phyloP scores from a whole-genome alignment of 179 eudicot species.

The Beta lomatogona region DNA sequence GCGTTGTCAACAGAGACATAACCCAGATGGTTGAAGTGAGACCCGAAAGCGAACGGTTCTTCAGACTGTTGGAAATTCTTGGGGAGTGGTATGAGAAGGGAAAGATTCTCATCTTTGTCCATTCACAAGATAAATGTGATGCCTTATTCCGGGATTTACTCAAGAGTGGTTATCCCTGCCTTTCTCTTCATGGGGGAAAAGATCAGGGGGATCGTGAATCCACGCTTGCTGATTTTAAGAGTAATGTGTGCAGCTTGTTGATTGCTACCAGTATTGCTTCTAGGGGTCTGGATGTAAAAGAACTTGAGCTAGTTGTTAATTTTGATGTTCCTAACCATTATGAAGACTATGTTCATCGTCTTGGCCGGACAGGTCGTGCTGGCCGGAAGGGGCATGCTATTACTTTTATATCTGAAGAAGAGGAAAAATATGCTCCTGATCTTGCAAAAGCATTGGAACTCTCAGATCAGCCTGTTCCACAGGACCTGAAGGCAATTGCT shows the following conservation, averaged over 20 bases:
- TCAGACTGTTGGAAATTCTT: conserved; percentile 76
- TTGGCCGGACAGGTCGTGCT: conserved; percentile 96
- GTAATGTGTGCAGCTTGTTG: conserved; percentile 87
- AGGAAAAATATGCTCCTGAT: conserved; percentile 80
- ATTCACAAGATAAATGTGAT: conserved; percentile 85
- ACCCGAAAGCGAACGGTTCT: conserved; percentile 78
- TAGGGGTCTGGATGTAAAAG: conserved; percentile 93
- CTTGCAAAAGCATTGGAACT: conserved; percentile 79
- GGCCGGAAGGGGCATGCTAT: conserved; percentile 90
- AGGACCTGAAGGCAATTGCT: conserved; percentile 80
- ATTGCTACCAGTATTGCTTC: conserved; percentile 95
- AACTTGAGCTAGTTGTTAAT: conserved; percentile 84
- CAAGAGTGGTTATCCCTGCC: conserved; percentile 85
- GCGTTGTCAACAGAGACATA: conserved; percentile 96
- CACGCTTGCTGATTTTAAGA: conserved; percentile 87
- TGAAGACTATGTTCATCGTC: conserved; percentile 94
- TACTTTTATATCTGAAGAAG: conserved; percentile 81
- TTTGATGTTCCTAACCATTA: conserved; percentile 90
- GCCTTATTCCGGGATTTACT: conserved; percentile 70
- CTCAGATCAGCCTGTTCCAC: conserved; percentile 84
- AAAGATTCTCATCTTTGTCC: conserved; percentile 78
- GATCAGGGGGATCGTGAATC: conserved; percentile 97
- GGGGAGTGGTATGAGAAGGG: conserved; percentile 99
- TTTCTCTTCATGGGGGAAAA: conserved; percentile 92
- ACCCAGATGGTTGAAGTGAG: conserved; percentile 88